A percentile compares a stretch with the other conserved stretches of the same genome.
phyloP scores from a whole-genome alignment of 352 stramenopile genomes.

The Thraustochytrium sp. region DNA sequence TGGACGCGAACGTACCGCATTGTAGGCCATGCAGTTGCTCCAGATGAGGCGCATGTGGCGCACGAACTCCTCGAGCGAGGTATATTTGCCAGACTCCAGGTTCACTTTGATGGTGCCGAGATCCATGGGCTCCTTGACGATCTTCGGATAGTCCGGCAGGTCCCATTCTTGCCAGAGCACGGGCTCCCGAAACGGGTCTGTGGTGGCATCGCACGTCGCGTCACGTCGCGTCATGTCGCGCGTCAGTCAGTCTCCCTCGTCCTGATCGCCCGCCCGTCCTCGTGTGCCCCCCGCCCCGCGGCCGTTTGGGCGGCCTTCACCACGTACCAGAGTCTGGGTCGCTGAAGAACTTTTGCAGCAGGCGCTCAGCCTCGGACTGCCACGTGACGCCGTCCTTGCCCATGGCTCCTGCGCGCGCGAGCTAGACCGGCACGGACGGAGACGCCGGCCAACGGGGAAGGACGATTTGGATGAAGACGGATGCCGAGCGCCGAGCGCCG shows the following conservation, averaged over 20 bases:
- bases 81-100: constrained; percentile 64
- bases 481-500: no score
- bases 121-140: constrained; percentile 68
- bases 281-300: neutral
- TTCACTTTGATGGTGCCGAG: constrained; percentile 71
- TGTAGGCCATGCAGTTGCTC: constrained; percentile 52
- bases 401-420: no score
- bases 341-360: neutral
- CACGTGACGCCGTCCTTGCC: neutral
- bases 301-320: neutral
- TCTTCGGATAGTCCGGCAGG: constrained; percentile 24
- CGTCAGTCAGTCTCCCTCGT: neutral
- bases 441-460: no score
- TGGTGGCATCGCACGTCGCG: neutral
- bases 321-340: neutral
- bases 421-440: no score
- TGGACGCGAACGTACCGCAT: constrained; percentile 1
- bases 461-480: no score
- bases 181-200: constrained; percentile 1
- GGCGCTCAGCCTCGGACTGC: neutral
- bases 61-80: constrained; percentile 67
- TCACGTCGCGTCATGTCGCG: neutral
- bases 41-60: constrained; percentile 61
- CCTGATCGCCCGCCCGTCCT: neutral
- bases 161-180: constrained; percentile 40